Evolutionary conservation across 2,329 filamentous ascomycete species (phyloP), one percentile per base, ranked within the genome.

Genomic region (Pseudocercospora macadamiae): DNA sequence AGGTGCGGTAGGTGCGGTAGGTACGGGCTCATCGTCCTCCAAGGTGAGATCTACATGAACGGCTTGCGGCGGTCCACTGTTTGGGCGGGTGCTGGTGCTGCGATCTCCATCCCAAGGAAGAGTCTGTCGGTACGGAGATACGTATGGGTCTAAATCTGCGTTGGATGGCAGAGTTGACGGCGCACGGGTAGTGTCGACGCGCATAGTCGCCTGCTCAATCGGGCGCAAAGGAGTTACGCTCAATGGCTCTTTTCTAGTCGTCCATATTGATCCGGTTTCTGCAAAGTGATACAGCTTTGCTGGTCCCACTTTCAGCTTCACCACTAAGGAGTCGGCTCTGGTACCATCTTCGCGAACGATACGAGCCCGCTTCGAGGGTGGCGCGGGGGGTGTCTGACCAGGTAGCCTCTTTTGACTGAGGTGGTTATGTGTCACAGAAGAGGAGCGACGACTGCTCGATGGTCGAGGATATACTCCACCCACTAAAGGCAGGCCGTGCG

Each of bases 291-390:
- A 32, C 6, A 49, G 45, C 26, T n/a, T 23, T 8, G 10, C 10
- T 28, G 12, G 7, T 14, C 19, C 39, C 34, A 56, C 36, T 44
- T 42, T 34, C n/a, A 60, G 57, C 54, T 48, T 55, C n/a, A 60
- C 48, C 21, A 56, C 53, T 21, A 60, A 34, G 9, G 57, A 60
- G 39, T 56, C 48, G 32, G 37, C 57, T 49, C 44, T 53, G 12
- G 51, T 30, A 10, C 48, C 47, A 18, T 54, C 54, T 52, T 59
- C 57, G 26, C 57, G 45, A 12, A 49, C 19, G 12, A 49, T 54
- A 34, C 57, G 57, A n/a, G 57, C 44, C 19, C 57, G 42, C 37
- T 59, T 59, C 21, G 51, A 30, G n/a, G 6, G 26, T 32, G 12
- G 23, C 12, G n/a, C 23, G 7, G 26, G 45, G 21, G 45, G 26